Evolutionary conservation across 2,329 filamentous ascomycete species (phyloP), one percentile per base, ranked within the genome.

Genomic region (Rhynchosporium graminicola): DNA sequence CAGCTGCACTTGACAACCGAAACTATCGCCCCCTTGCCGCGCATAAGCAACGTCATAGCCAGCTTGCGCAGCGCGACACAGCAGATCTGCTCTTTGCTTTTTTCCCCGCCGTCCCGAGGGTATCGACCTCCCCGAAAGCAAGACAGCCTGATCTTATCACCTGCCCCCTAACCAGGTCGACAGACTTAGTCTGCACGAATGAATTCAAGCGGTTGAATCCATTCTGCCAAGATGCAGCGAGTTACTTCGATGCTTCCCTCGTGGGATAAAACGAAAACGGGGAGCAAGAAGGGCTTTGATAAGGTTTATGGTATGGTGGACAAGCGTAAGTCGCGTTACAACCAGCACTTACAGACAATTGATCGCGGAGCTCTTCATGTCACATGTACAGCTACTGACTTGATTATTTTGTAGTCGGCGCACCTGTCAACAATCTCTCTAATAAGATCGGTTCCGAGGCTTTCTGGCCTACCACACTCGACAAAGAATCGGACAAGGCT

Each of bases 401-500:
- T 68, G 73, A 76, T 70, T 68, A n/a, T 38, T 54, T 20, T 45
- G 13, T 60, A 69, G 69, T 80, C 10, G 89, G 90, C 63, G 81
- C 83, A 1, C 91, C 92, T 2, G 87, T 96, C 72, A 96, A 96
- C 74, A 86, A 83, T 63, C 76, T 96, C 28, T 91, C 88, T 15
- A 92, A 96, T 77, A 92, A 89, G 76, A 80, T 96, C 43, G 92
- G 92, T 62, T 83, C 83, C 36, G 92, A 96, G 74, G 87, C 89
- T 29, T 94, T 94, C 72, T 95, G 90, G 90, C 92, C 92, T 3
- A 89, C 90, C 38, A 89, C 88, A 1, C 80, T 97, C 57, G 93
- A 97, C 74, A 88, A 89, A 69, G 93, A 97, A 80, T 90, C 89
- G 76, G 91, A 97, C 77, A 97, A 97, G 78, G 91, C 92, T 52